phyloP scores from a whole-genome alignment of 2,329 filamentous ascomycete genomes.

The Trichoderma asperellum region DNA sequence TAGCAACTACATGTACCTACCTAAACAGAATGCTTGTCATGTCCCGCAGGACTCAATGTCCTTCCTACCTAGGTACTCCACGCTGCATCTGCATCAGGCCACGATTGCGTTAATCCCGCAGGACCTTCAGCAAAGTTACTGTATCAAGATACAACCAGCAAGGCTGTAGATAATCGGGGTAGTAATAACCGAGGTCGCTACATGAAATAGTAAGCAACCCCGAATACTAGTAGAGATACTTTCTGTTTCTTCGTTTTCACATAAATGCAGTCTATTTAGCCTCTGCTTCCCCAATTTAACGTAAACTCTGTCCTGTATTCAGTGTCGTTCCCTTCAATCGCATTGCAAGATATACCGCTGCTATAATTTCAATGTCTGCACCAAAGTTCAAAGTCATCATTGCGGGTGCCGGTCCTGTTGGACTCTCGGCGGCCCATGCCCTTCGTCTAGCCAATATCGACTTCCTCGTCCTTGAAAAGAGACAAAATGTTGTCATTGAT shows the following conservation, averaged over 20 bases:
- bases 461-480: slow-evolving; percentile 46
- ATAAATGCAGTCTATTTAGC: no score
- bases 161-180: not conserved
- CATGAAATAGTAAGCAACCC: not conserved
- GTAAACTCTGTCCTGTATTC: not conserved
- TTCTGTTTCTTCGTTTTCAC: no score
- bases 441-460: slow-evolving; percentile 40
- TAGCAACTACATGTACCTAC: not conserved
- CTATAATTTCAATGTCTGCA: not conserved
- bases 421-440: slow-evolving; percentile 36
- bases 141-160: not conserved
- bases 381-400: slow-evolving; percentile 23
- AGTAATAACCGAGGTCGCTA: not conserved
- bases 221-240: no score
- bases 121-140: not conserved
- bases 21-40: not conserved
- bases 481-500: slow-evolving; percentile 36
- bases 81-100: not conserved
- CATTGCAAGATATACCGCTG: not conserved
- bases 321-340: not conserved
- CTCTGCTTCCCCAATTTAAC: no score
- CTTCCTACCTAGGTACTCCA: not conserved
- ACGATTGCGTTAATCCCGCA: not conserved
- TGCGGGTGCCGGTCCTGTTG: slow-evolving; percentile 37
- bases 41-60: not conserved